Evolutionary conservation across 2,329 filamentous ascomycete genomes (phyloP).

Genomic region (Xylariaceae sp.): DNA sequence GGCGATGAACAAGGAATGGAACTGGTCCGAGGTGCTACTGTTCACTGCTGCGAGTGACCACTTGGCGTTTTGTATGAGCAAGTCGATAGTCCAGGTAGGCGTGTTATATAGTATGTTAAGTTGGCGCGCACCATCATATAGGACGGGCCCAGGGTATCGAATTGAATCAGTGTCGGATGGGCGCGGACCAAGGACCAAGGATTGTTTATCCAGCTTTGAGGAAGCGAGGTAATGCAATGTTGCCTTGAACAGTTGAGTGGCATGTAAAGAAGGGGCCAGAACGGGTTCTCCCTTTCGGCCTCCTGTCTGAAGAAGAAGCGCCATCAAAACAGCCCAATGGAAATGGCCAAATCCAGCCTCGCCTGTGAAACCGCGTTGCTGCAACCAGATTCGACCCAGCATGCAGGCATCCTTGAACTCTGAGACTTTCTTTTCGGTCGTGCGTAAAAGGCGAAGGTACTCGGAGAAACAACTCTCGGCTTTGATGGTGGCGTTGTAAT

Average conservation of each 20-base stretch:
- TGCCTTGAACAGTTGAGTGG: conserved; percentile 92
- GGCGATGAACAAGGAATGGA: conserved; percentile 77
- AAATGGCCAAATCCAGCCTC: conserved; percentile 86
- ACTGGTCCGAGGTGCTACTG: conserved; percentile 71
- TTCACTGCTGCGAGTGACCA: conserved; percentile 71
- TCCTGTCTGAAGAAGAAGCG: conserved; percentile 75
- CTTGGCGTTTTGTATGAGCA: conserved; percentile 70
- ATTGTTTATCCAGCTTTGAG: conserved; percentile 66
- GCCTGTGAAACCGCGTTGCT: conserved; percentile 76
- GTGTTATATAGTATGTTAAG: conserved; percentile 90
- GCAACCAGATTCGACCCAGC: conserved; percentile 82
- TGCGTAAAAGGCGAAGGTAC: conserved; percentile 72
- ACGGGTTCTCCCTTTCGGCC: conserved; percentile 66
- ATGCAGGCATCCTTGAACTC: conserved; percentile 80
- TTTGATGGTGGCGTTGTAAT: conserved; percentile 84
- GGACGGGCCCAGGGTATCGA: conserved; percentile 54
- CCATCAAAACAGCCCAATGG: conserved; percentile 80
- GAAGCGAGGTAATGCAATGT: conserved; percentile 80
- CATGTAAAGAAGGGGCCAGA: conserved; percentile 77
- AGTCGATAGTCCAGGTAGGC: conserved; percentile 74
- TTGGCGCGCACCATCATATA: conserved; percentile 71
- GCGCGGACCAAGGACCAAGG: conserved; percentile 49
- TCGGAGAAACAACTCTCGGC: conserved; percentile 69
- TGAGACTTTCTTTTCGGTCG: conserved; percentile 63
- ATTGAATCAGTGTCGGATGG: conserved; percentile 37